A percentile compares a stretch with the other conserved stretches of the same genome.
These are phyloP conservation scores for Hypoxylon intermedium DNA, from an alignment of 495 filamentous ascomycete genomes.

Conservation along the genomic window DNA sequence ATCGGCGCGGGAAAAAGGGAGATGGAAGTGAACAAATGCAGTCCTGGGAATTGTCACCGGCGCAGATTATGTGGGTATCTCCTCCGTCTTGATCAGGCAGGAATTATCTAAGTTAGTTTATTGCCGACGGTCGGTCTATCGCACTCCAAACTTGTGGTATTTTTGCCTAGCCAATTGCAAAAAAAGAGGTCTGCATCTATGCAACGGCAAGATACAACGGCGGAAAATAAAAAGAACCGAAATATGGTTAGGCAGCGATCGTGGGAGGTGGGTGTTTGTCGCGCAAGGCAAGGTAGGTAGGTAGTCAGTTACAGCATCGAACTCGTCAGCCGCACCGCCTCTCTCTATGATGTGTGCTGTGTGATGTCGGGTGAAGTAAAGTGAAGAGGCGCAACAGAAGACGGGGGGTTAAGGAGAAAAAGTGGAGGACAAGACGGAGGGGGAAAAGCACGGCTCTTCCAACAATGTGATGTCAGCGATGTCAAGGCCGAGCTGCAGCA, in stretches of 20 bases:
- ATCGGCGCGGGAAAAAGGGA: neutral
- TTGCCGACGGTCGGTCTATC: conserved; percentile 16
- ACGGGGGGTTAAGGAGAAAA: neutral
- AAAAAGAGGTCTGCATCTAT: conserved; percentile 11
- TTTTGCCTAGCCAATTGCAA: conserved; percentile 6
- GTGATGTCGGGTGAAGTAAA: neutral
- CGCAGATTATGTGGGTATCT: conserved; percentile 10
- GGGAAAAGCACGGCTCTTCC: neutral
- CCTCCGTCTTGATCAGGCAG: conserved; percentile 2
- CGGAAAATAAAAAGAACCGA: conserved; percentile 3
- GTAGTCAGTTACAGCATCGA: neutral
- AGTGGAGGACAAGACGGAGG: neutral
- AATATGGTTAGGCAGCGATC: conserved; percentile 25
- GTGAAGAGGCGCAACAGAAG: neutral
- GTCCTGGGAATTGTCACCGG: conserved; percentile 27
- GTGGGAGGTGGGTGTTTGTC: conserved; percentile 14
- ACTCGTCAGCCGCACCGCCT: neutral
- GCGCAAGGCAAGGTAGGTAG: too few relatives aligned
- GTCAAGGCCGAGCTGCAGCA: neutral
- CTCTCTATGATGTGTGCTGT: neutral
- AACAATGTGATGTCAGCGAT: neutral
- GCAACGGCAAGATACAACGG: conserved; percentile 4
- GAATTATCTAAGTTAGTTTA: conserved; percentile 5
- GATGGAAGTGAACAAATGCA: conserved; percentile 5
- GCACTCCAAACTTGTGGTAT: neutral